These are phyloP conservation scores for Annulohypoxylon moriforme DNA, from an alignment of 495 filamentous ascomycete genomes.

Conservation along the genomic window DNA sequence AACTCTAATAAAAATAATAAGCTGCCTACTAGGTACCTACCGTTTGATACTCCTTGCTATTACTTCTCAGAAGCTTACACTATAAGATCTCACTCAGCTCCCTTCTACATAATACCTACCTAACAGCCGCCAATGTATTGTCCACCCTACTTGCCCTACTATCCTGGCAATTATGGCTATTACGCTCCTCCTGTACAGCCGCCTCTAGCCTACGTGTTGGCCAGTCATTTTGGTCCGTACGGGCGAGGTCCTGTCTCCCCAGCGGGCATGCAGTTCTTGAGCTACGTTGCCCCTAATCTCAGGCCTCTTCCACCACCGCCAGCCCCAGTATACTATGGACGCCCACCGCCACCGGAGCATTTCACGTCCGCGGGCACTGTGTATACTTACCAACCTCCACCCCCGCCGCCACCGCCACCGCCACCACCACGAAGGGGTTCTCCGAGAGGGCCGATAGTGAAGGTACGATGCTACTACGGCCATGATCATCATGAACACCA, in stretches of 20 bases:
- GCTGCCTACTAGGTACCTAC: background rate
- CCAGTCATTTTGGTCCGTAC: conserved; percentile 26
- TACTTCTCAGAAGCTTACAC: background rate
- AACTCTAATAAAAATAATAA: background rate
- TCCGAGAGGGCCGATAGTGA: background rate
- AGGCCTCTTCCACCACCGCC: background rate
- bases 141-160: background rate
- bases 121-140: conserved; percentile 2
- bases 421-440: background rate
- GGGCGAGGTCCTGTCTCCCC: conserved; percentile 17
- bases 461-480: background rate
- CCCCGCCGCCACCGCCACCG: background rate
- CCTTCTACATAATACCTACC: background rate
- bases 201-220: conserved; percentile 8
- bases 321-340: background rate
- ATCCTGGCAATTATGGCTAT: background rate
- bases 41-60: background rate
- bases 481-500: background rate
- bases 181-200: background rate
- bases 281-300: conserved; percentile 6
- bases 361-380: too few species aligned
- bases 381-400: background rate
- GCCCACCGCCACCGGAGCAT: too few species aligned
- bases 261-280: conserved; percentile 9
- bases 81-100: background rate